These are phyloP conservation scores for Penicillium freii DNA, from an alignment of 2,329 filamentous ascomycete species.

Conservation along the genomic window DNA sequence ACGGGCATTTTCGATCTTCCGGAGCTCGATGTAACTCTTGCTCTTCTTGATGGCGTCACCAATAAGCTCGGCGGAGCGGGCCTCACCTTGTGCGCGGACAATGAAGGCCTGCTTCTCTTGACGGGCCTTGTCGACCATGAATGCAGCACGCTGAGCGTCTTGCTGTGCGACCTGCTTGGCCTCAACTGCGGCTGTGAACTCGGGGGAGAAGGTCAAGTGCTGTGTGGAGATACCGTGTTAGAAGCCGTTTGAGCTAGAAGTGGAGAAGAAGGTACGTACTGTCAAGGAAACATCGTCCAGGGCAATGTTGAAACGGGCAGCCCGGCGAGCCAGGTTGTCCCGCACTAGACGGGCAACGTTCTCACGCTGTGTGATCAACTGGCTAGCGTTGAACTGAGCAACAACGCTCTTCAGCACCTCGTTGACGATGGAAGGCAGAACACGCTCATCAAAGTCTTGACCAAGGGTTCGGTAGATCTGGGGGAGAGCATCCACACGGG, in stretches of 20 bases:
- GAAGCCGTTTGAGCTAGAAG: not conserved
- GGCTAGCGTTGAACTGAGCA: conserved; percentile 96
- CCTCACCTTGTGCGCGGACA: conserved; percentile 97
- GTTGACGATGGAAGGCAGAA: conserved; percentile 96
- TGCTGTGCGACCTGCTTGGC: conserved; percentile 73
- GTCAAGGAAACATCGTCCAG: conserved; percentile 97
- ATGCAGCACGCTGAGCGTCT: conserved; percentile 94
- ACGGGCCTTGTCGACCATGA: conserved; percentile 96
- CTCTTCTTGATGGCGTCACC: conserved; percentile 99
- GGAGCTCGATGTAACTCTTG: conserved; percentile 91
- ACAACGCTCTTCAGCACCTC: conserved; percentile 98
- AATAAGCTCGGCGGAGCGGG: conserved; percentile 93
- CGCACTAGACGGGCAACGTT: conserved; percentile 88
- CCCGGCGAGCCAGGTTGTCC: conserved; percentile 86
- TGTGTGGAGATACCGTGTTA: conserved; percentile 28
- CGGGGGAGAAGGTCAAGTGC: conserved; percentile 68
- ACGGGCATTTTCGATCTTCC: conserved; percentile 95
- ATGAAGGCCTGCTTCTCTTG: conserved; percentile 99
- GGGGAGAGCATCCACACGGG: conserved; percentile 81
- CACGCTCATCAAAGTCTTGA: conserved; percentile 93
- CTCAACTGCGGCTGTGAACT: conserved; percentile 68
- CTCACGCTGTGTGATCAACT: conserved; percentile 98
- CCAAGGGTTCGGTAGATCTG: conserved; percentile 97
- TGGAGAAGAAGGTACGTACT: conserved; percentile 51
- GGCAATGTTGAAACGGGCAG: conserved; percentile 94